phyloP scores from a whole-genome alignment of 2,329 filamentous ascomycete species.

The Endothia cerciana region DNA sequence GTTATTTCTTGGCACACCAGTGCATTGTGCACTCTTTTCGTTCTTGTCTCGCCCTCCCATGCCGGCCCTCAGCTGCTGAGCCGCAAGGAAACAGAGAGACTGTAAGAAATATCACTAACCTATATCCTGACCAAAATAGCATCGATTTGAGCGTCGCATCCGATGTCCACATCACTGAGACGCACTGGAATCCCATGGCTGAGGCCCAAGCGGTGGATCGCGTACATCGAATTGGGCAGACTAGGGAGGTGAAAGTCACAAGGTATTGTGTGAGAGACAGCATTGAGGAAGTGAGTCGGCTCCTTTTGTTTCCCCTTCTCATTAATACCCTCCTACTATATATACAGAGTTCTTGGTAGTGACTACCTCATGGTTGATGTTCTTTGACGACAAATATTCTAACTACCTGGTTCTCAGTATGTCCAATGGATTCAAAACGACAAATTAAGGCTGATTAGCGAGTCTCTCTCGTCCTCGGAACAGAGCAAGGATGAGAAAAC shows the following conservation, averaged over 20 bases:
- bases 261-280: slow-evolving; percentile 22
- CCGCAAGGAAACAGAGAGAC: neutral
- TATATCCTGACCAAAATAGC: slow-evolving; percentile 2
- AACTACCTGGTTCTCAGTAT: neutral
- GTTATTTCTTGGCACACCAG: neutral
- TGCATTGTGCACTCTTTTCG: too few relatives aligned
- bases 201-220: slow-evolving; percentile 24
- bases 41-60: too few relatives aligned
- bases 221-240: slow-evolving; percentile 25
- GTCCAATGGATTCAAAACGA: slow-evolving; percentile 16
- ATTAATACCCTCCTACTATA: neutral
- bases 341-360: slow-evolving; percentile 1
- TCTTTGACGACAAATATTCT: neutral
- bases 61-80: neutral
- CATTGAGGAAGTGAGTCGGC: slow-evolving; percentile 22
- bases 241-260: slow-evolving; percentile 17
- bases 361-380: neutral
- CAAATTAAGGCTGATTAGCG: slow-evolving; percentile 12
- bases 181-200: slow-evolving; percentile 25
- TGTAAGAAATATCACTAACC: neutral
- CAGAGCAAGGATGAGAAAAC: slow-evolving; percentile 12
- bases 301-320: too few relatives aligned
- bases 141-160: slow-evolving; percentile 20
- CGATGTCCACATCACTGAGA: slow-evolving; percentile 20
- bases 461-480: slow-evolving; percentile 12